These are phyloP conservation scores for Seiridium cupressi DNA, from an alignment of 2,329 filamentous ascomycete genomes.

Conservation along the genomic window DNA sequence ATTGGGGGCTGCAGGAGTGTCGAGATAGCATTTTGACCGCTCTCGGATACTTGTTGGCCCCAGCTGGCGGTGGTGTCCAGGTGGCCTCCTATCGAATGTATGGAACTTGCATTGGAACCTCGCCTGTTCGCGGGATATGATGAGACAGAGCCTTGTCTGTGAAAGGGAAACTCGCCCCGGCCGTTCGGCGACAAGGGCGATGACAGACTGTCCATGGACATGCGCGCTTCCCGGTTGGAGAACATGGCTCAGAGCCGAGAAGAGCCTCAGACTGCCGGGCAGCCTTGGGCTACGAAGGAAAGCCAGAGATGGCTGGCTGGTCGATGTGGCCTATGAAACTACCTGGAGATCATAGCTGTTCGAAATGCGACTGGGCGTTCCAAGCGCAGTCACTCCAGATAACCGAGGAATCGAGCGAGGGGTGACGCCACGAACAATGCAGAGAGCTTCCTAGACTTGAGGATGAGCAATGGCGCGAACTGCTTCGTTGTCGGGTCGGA, in stretches of 20 bases:
- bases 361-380: constrained; percentile 14
- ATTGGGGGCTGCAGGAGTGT: constrained; percentile 91
- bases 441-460: not conserved
- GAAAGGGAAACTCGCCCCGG: constrained; percentile 57
- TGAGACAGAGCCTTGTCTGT: constrained; percentile 47
- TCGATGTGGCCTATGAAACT: constrained; percentile 35
- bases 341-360: constrained; percentile 50
- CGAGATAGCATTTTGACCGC: constrained; percentile 90
- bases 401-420: not conserved
- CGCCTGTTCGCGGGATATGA: constrained; percentile 57
- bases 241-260: constrained; percentile 48
- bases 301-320: constrained; percentile 30
- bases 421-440: not conserved
- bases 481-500: not conserved
- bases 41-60: constrained; percentile 61
- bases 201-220: constrained; percentile 64
- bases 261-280: not conserved
- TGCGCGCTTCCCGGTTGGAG: constrained; percentile 55
- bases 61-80: constrained; percentile 65
- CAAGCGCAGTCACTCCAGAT: constrained; percentile 9
- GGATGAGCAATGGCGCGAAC: too few relatives aligned
- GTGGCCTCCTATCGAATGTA: constrained; percentile 81
- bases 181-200: constrained; percentile 51
- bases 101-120: constrained; percentile 83
- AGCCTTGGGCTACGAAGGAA: constrained; percentile 4